Conservation (phyloP, 768 basidiomycete species). For the Hortiboletus flavorubellus region DNA sequence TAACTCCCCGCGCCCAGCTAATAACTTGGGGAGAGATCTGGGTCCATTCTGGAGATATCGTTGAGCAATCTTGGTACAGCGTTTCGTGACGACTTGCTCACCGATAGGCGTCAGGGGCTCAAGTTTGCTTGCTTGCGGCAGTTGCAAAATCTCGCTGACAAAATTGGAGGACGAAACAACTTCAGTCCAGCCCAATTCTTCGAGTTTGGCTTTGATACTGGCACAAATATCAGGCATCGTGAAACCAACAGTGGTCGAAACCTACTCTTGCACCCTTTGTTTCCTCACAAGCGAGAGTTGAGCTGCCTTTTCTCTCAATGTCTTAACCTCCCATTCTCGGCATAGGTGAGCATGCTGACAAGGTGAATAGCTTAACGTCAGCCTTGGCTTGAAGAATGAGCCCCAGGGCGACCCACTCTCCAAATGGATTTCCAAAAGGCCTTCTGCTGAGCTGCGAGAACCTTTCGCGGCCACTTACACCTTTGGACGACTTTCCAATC, state of each 20-base stretch:
- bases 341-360: constrained; percentile 8
- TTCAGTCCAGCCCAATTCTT: not conserved
- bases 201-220: constrained; percentile 2
- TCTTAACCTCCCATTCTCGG: not conserved
- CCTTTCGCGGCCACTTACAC: not conserved
- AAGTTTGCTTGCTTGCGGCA: constrained; percentile 6
- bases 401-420: not conserved
- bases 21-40: not conserved
- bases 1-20: not conserved
- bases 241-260: not conserved
- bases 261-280: constrained; percentile 4
- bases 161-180: no score
- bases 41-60: constrained; percentile 6
- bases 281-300: not conserved
- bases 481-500: not conserved
- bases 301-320: not conserved
- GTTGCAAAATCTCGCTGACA: not conserved
- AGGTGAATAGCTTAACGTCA: not conserved
- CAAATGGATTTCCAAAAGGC: not conserved
- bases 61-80: not conserved
- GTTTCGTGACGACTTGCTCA: not conserved
- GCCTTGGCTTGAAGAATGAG: not conserved
- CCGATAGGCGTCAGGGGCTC: constrained; percentile 5
- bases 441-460: not conserved
- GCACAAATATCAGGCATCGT: not conserved